A percentile compares a stretch with the other conserved stretches of the same genome.
Evolutionary conservation across 768 basidiomycete genomes (phyloP).

Genomic region (Lentinula boryana): DNA sequence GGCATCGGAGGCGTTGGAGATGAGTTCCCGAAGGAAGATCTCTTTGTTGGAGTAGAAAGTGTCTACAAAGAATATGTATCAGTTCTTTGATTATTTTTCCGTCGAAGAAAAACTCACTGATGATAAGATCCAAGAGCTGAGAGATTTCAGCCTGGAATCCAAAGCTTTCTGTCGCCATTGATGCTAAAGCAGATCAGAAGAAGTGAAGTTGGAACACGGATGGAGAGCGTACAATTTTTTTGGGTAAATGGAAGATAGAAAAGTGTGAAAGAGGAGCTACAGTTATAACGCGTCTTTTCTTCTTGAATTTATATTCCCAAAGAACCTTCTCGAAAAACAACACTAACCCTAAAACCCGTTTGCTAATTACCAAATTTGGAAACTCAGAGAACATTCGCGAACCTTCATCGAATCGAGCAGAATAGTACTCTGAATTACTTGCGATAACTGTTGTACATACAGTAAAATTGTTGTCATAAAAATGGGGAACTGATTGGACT

Average conservation of each 20-base stretch:
- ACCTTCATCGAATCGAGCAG: not conserved
- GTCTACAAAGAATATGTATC: constrained; percentile 40
- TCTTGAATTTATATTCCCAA: not conserved
- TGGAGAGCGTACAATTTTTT: not conserved
- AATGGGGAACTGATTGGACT: not conserved
- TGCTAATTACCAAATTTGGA: constrained; percentile 4
- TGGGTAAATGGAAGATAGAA: not conserved
- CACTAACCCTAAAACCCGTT: constrained; percentile 1
- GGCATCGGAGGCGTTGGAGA: constrained; percentile 97
- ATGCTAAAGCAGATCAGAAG: constrained; percentile 14
- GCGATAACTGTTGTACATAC: not conserved
- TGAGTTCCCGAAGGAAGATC: constrained; percentile 98
- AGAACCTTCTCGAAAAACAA: constrained; percentile 5
- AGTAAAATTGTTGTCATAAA: not conserved
- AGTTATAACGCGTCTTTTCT: not conserved
- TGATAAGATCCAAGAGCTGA: constrained; percentile 97
- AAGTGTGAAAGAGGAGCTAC: not conserved
- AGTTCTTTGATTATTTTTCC: constrained; percentile 6
- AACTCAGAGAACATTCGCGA: constrained; percentile 16
- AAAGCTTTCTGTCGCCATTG: constrained; percentile 81
- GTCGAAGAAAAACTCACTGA: constrained; percentile 55
- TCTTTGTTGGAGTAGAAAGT: constrained; percentile 99
- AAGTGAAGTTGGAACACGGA: not conserved
- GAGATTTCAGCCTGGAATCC: constrained; percentile 99
- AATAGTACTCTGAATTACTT: not conserved